Evolutionary conservation across 179 eudicot genomes (phyloP), one percentile per base, ranked within the genome.

Genomic region (Amaranthus tricolor): DNA sequence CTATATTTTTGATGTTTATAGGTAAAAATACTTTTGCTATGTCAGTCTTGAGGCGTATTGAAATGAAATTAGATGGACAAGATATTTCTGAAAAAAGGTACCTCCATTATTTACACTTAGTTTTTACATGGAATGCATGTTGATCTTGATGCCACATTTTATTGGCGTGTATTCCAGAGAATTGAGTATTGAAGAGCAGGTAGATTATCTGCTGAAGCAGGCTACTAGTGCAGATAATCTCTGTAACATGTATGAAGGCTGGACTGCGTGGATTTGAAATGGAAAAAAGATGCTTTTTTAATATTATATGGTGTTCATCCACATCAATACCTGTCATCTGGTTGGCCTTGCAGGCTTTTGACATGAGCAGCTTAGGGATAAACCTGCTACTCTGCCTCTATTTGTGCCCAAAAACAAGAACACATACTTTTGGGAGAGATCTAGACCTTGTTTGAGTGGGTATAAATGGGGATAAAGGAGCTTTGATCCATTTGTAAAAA

Each of bases 201-300:
- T 96, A 66, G 97, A 96, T 74, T 84, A 84, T 86, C 88, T 96
- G 74, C 84, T 96, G 74, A 91, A 92, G 91, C 99, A 93, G 88
- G 98, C 99, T 49, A 96, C 98, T 51, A 91, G 90, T 71, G 71
- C 86, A 73, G 99, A 96, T 86, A 96, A 96, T 76, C 98, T 93
- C 74, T 93, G 99, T 85, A 95, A 89, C 79, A 95, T 95, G 99
- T 95, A 95, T 63, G 99, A 95, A 85, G 99, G 99, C 68, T 95
- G 99, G 99, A 95, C 99, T 71, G 96, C 99, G 48, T 95, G 99
- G 99, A 93, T 95, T 80, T 95, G 86, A 94, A 55, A 31, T 52
- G 55, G 71, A 54, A 66, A 77, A 66, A 44, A 68, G 56, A 69
- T 61, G 49, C 68, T 71, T n/a, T 48, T 43, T 19, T 69, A 58